phyloP scores from a whole-genome alignment of 2,329 filamentous ascomycete species.

The Chrysosporium queenslandicum region DNA sequence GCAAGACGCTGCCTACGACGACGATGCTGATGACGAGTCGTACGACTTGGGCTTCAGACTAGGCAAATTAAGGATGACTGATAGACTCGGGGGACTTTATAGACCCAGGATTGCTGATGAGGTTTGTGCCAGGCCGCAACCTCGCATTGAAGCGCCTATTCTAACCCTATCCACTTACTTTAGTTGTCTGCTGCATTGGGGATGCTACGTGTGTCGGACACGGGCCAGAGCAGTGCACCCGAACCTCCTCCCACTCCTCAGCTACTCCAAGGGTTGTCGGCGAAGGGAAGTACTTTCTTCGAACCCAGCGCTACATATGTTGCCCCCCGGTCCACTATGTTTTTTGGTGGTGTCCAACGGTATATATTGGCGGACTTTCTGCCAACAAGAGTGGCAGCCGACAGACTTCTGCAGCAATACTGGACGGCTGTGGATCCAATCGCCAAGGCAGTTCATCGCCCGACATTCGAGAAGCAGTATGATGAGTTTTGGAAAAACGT shows the following conservation, averaged over 20 bases:
- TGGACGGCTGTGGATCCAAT: constrained; percentile 59
- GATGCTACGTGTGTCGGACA: constrained; percentile 3
- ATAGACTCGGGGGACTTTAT: constrained; percentile 62
- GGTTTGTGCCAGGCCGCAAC: constrained; percentile 45
- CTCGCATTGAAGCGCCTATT: too few species aligned
- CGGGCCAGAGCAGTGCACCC: not conserved
- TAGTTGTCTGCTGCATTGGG: constrained; percentile 4
- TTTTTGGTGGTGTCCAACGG: constrained; percentile 47
- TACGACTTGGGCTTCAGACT: constrained; percentile 63
- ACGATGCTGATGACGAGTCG: constrained; percentile 54
- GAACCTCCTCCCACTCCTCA: not conserved
- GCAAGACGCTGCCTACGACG: constrained; percentile 59
- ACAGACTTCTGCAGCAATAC: constrained; percentile 57
- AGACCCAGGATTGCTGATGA: constrained; percentile 62
- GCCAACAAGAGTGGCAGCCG: constrained; percentile 48
- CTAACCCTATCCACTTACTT: not conserved
- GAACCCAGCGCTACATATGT: constrained; percentile 57
- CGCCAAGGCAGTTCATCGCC: constrained; percentile 56
- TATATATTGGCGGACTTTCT: constrained; percentile 51
- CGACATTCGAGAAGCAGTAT: constrained; percentile 57
- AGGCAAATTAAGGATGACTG: constrained; percentile 62
- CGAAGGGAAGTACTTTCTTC: constrained; percentile 39
- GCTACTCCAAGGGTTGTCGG: not conserved
- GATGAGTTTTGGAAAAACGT: constrained; percentile 56
- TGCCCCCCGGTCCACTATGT: constrained; percentile 56